Conservation (phyloP, 371 early-diverging fungal species). For the Rhizopus delemar region DNA sequence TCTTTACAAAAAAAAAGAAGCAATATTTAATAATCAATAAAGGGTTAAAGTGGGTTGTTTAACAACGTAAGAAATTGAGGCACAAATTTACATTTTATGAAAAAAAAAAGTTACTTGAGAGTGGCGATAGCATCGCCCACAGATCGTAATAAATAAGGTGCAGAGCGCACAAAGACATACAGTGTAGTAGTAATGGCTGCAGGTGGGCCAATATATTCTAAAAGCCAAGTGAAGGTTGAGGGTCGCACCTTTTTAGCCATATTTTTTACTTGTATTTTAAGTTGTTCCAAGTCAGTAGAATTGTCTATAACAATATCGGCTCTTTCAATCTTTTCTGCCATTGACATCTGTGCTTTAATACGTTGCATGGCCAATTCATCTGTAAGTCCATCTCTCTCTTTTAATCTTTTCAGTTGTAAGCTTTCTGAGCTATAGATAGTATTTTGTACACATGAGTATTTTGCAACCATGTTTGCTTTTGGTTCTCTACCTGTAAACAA, state of each 20-base stretch:
- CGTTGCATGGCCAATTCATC: constrained; percentile 70
- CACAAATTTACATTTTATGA: no score
- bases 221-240: constrained; percentile 38
- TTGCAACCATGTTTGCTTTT: background rate
- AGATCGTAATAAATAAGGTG: constrained; percentile 11
- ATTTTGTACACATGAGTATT: background rate
- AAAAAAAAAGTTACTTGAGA: no score
- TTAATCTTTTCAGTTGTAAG: constrained; percentile 75
- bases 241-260: constrained; percentile 51
- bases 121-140: constrained; percentile 5
- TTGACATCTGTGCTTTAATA: constrained; percentile 82
- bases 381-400: constrained; percentile 68
- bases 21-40: no score
- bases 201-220: constrained; percentile 48
- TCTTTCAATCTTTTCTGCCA: constrained; percentile 70
- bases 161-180: constrained; percentile 7
- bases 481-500: constrained; percentile 74
- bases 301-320: constrained; percentile 90
- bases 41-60: no score
- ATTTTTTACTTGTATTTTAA: constrained; percentile 63
- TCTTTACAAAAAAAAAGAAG: no score
- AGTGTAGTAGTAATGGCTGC: constrained; percentile 2
- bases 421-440: constrained; percentile 60
- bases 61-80: no score
- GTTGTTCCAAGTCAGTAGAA: constrained; percentile 62